These are phyloP conservation scores for Exutisphaerella laricina DNA, from an alignment of 2,329 filamentous ascomycete species.

Conservation along the genomic window DNA sequence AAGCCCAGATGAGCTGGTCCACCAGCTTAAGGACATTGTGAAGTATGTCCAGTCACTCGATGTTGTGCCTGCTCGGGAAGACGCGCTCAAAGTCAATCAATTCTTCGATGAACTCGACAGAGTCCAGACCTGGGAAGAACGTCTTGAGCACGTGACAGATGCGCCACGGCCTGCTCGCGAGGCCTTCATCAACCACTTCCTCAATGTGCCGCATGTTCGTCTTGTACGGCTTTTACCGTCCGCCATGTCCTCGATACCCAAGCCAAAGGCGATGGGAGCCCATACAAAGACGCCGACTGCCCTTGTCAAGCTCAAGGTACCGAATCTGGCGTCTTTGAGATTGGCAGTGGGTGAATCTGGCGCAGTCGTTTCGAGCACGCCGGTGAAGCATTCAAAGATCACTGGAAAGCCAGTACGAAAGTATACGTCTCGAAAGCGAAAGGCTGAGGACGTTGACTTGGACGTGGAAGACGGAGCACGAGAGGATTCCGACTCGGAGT, in stretches of 20 bases:
- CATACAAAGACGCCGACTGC: not conserved
- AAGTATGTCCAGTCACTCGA: not conserved
- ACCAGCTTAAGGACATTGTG: not conserved
- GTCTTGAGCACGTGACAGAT: not conserved
- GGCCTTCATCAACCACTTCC: constrained; percentile 18
- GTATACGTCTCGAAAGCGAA: constrained; percentile 6
- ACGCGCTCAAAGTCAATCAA: not conserved
- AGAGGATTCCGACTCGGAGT: constrained; percentile 5
- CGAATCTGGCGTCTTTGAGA: not conserved
- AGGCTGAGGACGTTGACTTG: not conserved
- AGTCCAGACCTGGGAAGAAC: constrained; percentile 14
- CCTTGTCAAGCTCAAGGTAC: constrained; percentile 4
- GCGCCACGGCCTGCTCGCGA: not conserved
- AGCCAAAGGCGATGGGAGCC: not conserved
- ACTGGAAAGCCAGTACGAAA: constrained; percentile 14
- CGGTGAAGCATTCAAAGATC: not conserved
- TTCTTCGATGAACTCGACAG: constrained; percentile 13
- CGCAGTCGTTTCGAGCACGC: not conserved
- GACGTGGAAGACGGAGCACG: too few relatives aligned
- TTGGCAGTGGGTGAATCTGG: not conserved
- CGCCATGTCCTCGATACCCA: not conserved
- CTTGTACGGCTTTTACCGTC: not conserved
- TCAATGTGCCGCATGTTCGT: constrained; percentile 7
- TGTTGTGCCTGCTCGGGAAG: not conserved
- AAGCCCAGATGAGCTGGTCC: not conserved